Evolutionary conservation across 768 basidiomycete genomes (phyloP), one percentile per base, ranked within the genome.

Genomic region (Boletales sp.): DNA sequence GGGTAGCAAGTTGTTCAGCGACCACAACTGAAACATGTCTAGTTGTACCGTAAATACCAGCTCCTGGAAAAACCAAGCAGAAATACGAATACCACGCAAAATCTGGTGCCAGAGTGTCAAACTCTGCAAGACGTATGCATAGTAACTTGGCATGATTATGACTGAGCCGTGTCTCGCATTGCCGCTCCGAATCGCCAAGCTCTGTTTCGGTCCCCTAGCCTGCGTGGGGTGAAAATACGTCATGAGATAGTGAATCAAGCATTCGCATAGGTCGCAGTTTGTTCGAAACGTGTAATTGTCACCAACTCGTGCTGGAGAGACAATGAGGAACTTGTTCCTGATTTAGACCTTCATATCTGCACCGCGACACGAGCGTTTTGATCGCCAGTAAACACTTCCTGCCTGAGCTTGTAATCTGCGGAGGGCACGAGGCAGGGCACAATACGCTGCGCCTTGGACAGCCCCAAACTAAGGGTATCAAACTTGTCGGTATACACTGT

Each of bases 401-500:
- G 90, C n/a, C 90, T 90, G 55, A 81, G 78, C 67, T 90, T 92
- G 65, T 93, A 93, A 66, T 93, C 88, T 13, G 90, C 86, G 9
- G 88, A 83, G 15, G 93, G 74, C 35, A 93, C 71, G 18, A 93
- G 73, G 1, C 90, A 90, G 12, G 89, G 78, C 4, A 93, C 90
- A 39, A 93, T 90, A 8, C 90, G 82, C 63, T 90, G 90, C 15
- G 89, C 80, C 64, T 91, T 93, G 28, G 85, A 86, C 31, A 87
- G 70, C 6, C 86, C 82, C 52, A 83, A 91, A 2, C 85, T 81
- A 36, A 91, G 69, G 44, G 85, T 89, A 70, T 93, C 90, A 32
- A 92, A 88, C 63, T 90, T 90, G 74, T 93, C 90, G 38, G 90
- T 93, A n/a, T n/a, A n/a, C n/a, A n/a, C n/a, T n/a, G 63, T 93